A percentile compares a stretch with the other conserved stretches of the same genome.
Conservation (phyloP, 2,329 filamentous ascomycete species). For the Juglanconis juglandina region DNA sequence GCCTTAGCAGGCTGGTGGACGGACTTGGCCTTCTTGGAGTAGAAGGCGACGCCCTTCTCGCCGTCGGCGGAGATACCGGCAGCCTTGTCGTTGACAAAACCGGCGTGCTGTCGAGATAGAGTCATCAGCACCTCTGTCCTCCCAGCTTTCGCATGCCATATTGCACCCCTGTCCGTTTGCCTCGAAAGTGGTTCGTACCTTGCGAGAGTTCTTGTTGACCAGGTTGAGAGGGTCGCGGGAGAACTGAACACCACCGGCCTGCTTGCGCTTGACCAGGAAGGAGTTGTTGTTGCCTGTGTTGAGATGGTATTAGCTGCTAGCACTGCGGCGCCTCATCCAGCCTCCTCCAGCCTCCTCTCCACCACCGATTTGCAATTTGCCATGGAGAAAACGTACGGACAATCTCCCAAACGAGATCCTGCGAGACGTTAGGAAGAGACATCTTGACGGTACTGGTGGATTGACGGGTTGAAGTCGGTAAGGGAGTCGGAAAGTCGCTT, state of each 20-base stretch:
- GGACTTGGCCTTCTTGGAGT: constrained; percentile 78
- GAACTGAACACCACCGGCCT: constrained; percentile 78
- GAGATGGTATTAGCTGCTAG: constrained; percentile 12
- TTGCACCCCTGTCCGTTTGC: background rate
- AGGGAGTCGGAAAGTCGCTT: constrained; percentile 18
- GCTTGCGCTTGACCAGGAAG: constrained; percentile 87
- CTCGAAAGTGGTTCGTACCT: constrained; percentile 54
- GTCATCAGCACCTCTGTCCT: constrained; percentile 31
- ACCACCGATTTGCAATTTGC: background rate
- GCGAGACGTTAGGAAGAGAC: constrained; percentile 71
- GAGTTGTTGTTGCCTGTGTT: constrained; percentile 76
- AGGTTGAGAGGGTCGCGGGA: constrained; percentile 94
- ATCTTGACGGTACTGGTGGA: constrained; percentile 44
- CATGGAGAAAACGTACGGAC: constrained; percentile 67
- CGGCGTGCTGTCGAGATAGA: constrained; percentile 64
- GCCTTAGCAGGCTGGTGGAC: constrained; percentile 69
- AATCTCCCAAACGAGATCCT: constrained; percentile 92
- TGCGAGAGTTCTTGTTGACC: constrained; percentile 85
- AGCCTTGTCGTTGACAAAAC: constrained; percentile 92
- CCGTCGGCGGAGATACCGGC: constrained; percentile 73
- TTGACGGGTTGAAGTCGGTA: constrained; percentile 10
- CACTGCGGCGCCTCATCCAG: too few relatives aligned
- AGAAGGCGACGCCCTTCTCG: constrained; percentile 76
- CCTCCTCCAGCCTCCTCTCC: too few relatives aligned
- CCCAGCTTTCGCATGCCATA: background rate